These are phyloP conservation scores for Begonia loranthoides DNA, from an alignment of 306 rosid species.

Conservation along the genomic window DNA sequence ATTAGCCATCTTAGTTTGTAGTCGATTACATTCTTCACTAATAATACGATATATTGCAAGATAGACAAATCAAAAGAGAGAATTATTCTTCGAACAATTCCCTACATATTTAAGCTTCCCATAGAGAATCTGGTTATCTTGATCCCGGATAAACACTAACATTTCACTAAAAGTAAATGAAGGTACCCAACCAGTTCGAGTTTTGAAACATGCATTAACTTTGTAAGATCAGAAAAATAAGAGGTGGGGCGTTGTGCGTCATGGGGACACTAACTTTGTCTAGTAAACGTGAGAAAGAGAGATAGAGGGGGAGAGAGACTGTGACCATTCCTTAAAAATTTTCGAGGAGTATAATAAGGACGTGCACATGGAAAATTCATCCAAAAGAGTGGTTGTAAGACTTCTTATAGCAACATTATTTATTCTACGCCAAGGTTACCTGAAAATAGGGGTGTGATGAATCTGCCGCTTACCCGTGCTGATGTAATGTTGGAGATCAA, in stretches of 20 bases:
- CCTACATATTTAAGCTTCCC: no score
- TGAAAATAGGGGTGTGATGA: slow-evolving; percentile 41
- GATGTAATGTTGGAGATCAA: slow-evolving; percentile 26
- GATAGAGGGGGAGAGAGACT: slow-evolving; percentile 9
- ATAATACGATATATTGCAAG: no score
- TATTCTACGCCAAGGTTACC: slow-evolving; percentile 17
- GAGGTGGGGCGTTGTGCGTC: slow-evolving; percentile 9
- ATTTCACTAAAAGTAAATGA: no score
- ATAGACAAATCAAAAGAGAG: no score
- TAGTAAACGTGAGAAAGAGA: no score
- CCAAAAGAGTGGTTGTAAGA: slow-evolving; percentile 4
- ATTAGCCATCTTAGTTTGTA: slow-evolving; percentile 1
- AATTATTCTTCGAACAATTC: no score
- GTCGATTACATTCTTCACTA: no score
- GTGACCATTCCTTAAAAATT: slow-evolving; percentile 13
- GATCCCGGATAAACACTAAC: no score
- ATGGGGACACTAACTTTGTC: slow-evolving; percentile 1
- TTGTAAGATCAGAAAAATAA: not conserved
- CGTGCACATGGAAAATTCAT: slow-evolving; percentile 11
- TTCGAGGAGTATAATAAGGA: not conserved
- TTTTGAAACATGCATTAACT: no score
- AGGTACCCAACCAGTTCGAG: no score
- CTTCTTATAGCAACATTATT: no score
- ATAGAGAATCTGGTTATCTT: no score
- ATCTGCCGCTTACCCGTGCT: slow-evolving; percentile 28